Percentiles rank a stretch among this genome's conserved stretches.
phyloP scores from a whole-genome alignment of 257 asterid genomes.

The Ilex asprella region DNA sequence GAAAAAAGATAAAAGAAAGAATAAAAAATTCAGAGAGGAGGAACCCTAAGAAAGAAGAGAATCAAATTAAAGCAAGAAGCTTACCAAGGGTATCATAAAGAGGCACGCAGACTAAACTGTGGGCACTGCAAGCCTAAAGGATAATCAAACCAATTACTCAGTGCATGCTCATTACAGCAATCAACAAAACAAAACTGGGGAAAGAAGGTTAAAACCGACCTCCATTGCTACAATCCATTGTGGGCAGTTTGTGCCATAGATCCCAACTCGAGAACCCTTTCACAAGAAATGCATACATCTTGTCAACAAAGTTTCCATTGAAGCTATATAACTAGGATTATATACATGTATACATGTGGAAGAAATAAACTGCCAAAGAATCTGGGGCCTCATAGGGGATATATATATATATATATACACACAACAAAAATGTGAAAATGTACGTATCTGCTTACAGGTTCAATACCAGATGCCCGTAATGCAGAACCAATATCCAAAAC shows the following conservation, averaged over 20 bases:
- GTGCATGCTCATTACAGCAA: background rate
- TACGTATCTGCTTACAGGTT: conserved; percentile 55
- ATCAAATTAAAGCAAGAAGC: conserved; percentile 13
- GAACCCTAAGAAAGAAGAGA: background rate
- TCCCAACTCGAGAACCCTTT: conserved; percentile 82
- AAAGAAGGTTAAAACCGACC: conserved; percentile 34
- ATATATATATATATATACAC: no score
- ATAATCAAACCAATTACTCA: conserved; percentile 9
- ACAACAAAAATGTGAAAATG: background rate
- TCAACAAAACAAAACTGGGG: background rate
- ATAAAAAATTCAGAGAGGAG: background rate
- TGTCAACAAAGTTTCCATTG: background rate
- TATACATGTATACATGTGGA: no score
- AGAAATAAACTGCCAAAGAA: no score
- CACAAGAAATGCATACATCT: background rate
- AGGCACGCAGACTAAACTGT: conserved; percentile 83
- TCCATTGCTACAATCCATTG: conserved; percentile 99
- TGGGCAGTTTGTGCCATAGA: conserved; percentile 90
- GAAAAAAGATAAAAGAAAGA: no score
- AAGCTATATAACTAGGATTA: background rate
- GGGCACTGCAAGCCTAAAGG: conserved; percentile 75
- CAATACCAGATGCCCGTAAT: conserved; percentile 54
- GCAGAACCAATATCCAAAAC: conserved; percentile 69
- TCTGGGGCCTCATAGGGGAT: no score
- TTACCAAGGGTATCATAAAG: conserved; percentile 94